Evolutionary conservation across 805 yeast genomes (phyloP), one percentile per base, ranked within the genome.

Genomic region (Metschnikowia corniflorae): DNA sequence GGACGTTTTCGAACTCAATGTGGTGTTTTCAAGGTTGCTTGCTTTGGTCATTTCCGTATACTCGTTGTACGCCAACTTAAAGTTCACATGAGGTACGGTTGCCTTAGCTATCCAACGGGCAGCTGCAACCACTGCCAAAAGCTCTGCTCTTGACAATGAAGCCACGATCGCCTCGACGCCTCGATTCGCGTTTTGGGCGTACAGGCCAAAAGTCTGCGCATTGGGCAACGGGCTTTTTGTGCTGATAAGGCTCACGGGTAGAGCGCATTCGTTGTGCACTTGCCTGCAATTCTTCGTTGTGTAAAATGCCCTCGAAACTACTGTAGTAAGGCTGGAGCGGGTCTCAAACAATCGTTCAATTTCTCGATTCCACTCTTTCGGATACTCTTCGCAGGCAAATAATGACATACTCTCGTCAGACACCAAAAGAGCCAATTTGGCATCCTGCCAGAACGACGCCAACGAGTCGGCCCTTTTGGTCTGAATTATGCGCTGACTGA

Each of bases 41-140:
- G 53, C 43, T 37, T 73, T 71, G 29, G 78, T 66, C 68, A 80
- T 71, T 2, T 61, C 65, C n/a, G 54, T 52, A 57, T 86, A 91
- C 56, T 91, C 97, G 21, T 78, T 80, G 55, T 80, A 82, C 0
- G 81, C 83, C 40, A 87, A 61, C 47, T 84, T 85, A 59, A 88
- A 80, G 55, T 86, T 89, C 14, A 86, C 72, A n/a, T 70, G 68
- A 10, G 68, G 77, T 16, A 76, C 58, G 15, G 74, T 79, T 19
- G 70, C 69, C 48, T 80, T 83, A 33, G 75, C 67, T 16, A 77
- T 67, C 34, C 81, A 80, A 29, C 97, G 68, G 0, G 94, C 86
- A 0, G 89, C 82, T 28, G 87, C 77, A 5, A 89, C 77, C 10
- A 86, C 60, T 26, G 91, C 53, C 13, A 83, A 73, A 31, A 82